phyloP scores from a whole-genome alignment of 2,329 filamentous ascomycete species.

The Apiospora saccharicola region DNA sequence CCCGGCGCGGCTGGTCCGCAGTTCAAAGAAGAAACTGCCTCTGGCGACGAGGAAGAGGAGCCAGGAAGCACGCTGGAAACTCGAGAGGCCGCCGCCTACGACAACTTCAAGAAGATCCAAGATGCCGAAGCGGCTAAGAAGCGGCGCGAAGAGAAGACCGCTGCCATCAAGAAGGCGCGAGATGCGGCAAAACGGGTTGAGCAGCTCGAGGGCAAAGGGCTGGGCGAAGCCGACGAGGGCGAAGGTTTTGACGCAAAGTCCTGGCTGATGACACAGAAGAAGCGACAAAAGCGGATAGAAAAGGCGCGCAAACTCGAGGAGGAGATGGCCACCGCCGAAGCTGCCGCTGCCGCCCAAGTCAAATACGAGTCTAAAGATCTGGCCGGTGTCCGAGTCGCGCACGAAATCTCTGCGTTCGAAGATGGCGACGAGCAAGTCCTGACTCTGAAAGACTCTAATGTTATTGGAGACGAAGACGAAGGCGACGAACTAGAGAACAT shows the following conservation, averaged over 20 bases:
- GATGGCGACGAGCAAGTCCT: slow-evolving; percentile 88
- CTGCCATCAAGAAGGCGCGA: slow-evolving; percentile 84
- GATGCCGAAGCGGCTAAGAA: slow-evolving; percentile 80
- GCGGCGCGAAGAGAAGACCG: slow-evolving; percentile 80
- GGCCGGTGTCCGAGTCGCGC: slow-evolving; percentile 89
- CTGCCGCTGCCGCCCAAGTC: slow-evolving; percentile 65
- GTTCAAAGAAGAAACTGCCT: slow-evolving; percentile 48
- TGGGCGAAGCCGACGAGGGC: slow-evolving; percentile 77
- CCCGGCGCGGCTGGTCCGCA: slow-evolving; percentile 65
- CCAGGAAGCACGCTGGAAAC: slow-evolving; percentile 84
- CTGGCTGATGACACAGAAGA: slow-evolving; percentile 91
- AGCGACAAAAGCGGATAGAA: slow-evolving; percentile 89
- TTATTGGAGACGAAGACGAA: slow-evolving; percentile 79
- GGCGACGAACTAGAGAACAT: slow-evolving; percentile 90
- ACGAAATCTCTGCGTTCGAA: slow-evolving; percentile 82
- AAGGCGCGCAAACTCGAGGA: slow-evolving; percentile 75
- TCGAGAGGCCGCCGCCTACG: slow-evolving; percentile 74
- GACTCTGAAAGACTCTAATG: slow-evolving; percentile 91
- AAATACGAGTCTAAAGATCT: slow-evolving; percentile 87
- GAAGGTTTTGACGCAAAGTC: slow-evolving; percentile 78
- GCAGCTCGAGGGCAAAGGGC: slow-evolving; percentile 80
- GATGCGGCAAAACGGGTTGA: slow-evolving; percentile 81
- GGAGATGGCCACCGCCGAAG: slow-evolving; percentile 80
- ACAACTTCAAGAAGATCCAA: slow-evolving; percentile 72
- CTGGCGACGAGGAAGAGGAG: slow-evolving; percentile 66